Conservation (phyloP, 306 rosid species). For the Prosopis cineraria region DNA sequence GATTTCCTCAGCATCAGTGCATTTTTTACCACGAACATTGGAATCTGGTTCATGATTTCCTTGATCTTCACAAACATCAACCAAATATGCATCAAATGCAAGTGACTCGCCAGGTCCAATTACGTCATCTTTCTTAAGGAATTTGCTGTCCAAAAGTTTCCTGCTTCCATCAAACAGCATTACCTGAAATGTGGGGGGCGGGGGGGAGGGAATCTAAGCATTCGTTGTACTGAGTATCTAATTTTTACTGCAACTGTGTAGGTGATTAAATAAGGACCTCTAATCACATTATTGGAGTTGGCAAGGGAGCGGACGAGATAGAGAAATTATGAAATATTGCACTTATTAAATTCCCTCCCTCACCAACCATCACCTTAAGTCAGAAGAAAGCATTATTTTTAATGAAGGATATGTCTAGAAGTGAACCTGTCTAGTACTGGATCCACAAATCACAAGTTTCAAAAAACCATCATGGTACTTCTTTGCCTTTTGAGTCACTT, state of each 20-base stretch:
- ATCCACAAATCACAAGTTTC: slow-evolving; percentile 50
- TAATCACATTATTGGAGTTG: slow-evolving; percentile 2
- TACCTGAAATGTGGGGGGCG: slow-evolving; percentile 52
- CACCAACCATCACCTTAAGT: slow-evolving; percentile 24
- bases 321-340: neutral
- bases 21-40: slow-evolving; percentile 38
- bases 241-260: slow-evolving; percentile 23
- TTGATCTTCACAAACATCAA: slow-evolving; percentile 67
- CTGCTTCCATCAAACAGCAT: slow-evolving; percentile 64
- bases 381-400: neutral
- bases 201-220: slow-evolving; percentile 16
- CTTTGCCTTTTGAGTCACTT: slow-evolving; percentile 83
- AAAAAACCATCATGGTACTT: slow-evolving; percentile 84
- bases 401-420: slow-evolving; percentile 36
- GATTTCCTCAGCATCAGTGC: slow-evolving; percentile 30
- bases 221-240: slow-evolving; percentile 12
- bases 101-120: slow-evolving; percentile 63
- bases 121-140: slow-evolving; percentile 65
- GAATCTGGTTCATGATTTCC: slow-evolving; percentile 49
- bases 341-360: slow-evolving; percentile 16
- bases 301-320: neutral
- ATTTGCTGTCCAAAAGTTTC: slow-evolving; percentile 67
- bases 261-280: slow-evolving; percentile 4
- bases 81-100: slow-evolving; percentile 65
- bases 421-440: slow-evolving; percentile 66